Evolutionary conservation across 2,329 filamentous ascomycete genomes (phyloP).

Genomic region (Cladosporium sp.): DNA sequence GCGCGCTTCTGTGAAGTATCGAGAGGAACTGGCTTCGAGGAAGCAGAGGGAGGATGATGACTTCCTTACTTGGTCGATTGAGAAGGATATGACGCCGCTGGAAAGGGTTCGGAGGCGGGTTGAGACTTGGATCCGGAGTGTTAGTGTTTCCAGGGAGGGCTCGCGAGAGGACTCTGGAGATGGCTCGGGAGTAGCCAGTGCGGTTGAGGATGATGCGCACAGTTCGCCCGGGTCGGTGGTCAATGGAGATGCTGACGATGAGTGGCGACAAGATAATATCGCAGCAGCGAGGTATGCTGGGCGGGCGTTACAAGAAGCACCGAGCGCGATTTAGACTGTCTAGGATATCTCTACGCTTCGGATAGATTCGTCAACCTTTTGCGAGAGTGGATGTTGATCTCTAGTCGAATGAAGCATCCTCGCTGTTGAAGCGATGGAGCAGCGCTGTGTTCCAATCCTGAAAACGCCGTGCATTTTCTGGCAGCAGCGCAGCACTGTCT

Average conservation of each 20-base stretch:
- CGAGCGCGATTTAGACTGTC: too few relatives aligned
- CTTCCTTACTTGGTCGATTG: not conserved
- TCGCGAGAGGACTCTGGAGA: not conserved
- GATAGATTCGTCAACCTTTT: too few relatives aligned
- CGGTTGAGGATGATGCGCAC: not conserved
- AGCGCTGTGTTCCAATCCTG: constrained; percentile 65
- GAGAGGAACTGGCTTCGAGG: not conserved
- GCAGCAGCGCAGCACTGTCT: constrained; percentile 40
- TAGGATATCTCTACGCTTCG: too few relatives aligned
- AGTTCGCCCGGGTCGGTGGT: not conserved
- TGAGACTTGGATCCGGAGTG: not conserved
- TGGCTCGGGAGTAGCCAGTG: not conserved
- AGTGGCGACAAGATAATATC: not conserved
- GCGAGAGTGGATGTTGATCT: too few relatives aligned
- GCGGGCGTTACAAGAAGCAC: not conserved
- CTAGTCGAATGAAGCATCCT: constrained; percentile 5
- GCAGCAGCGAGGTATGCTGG: not conserved
- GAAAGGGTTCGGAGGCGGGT: not conserved
- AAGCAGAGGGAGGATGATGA: not conserved
- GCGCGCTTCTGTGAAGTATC: not conserved
- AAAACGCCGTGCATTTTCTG: constrained; percentile 53
- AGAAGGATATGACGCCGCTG: not conserved
- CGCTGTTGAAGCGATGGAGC: constrained; percentile 48
- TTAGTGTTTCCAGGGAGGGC: not conserved
- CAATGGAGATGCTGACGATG: not conserved